Conservation (phyloP, 257 asterid species). For the Salvia rosmarinus region DNA sequence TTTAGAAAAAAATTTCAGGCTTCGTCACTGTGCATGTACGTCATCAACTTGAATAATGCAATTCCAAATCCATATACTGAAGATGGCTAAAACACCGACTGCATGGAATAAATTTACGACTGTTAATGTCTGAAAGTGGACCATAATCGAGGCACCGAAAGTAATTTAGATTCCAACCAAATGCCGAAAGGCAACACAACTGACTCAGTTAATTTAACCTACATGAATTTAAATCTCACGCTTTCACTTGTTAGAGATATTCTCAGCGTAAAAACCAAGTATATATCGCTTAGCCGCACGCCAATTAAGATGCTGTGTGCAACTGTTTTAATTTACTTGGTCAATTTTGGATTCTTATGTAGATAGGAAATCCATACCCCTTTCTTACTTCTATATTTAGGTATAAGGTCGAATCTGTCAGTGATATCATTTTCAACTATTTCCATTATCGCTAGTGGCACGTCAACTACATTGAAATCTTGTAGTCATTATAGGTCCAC, state of each 20-base stretch:
- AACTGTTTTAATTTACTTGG: neutral
- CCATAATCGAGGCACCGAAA: neutral
- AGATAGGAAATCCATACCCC: neutral
- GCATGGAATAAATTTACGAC: neutral
- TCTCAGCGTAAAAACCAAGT: neutral
- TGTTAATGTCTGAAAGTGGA: neutral
- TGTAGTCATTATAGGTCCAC: neutral
- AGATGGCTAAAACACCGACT: neutral
- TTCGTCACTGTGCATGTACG: too few species aligned
- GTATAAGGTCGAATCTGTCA: neutral
- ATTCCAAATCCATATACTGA: neutral
- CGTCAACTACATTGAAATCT: neutral
- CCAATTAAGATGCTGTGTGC: neutral
- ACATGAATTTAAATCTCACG: neutral
- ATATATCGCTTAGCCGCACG: neutral
- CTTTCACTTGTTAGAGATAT: neutral
- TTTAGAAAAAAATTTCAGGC: too few species aligned
- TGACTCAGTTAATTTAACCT: neutral
- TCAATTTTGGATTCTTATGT: constrained; percentile 27
- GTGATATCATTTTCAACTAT: neutral
- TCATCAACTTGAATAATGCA: neutral
- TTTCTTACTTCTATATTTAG: neutral
- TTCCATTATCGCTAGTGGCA: neutral
- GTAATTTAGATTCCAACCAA: neutral
- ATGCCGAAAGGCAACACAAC: neutral